Base-by-base conservation (phyloP, 768 basidiomycete species). In the Neoboletus subvelutipes region DNA sequence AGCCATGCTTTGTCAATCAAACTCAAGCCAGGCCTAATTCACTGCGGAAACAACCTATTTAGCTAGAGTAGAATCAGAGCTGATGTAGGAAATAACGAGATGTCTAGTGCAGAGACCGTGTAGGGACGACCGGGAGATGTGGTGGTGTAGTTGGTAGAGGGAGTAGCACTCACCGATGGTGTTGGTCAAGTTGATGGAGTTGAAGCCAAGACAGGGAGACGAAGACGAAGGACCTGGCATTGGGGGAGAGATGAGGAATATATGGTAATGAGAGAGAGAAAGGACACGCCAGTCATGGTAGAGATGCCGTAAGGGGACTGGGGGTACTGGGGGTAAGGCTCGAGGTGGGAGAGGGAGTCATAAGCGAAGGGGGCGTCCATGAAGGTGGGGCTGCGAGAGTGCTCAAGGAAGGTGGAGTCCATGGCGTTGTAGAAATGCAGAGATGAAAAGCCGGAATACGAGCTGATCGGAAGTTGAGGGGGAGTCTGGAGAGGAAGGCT, bases 321-420 rank as follows among this genome's bases (percentile, higher is more conserved):
- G 37, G 86, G 86, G 72, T 87, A 87, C 73, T 86, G 84, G 63
- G 90, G 81, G 70, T 88, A 90, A 58, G 70, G 73, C 61, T 80
- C 77, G 52, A 79, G 75, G 59, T 76, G 73, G 29, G 74, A 70
- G 52, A 78, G 71, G 28, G 76, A 63, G 69, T 81, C 80, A 65
- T 79, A 82, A 56, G 74, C 63, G 68, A 77, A 78, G 55, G 79
- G 63, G 51, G 74, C 64, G 61, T 81, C 80, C 70, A 80, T 78
- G 71, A 81, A 80, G 71, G 75, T 75, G 67, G 78, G 73, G 72
- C 77, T 72, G 72, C 79, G 78, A 54, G 76, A 73, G 74, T 78
- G 77, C 72, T 80, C 79, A 73, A 80, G 77, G 59, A 77, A 74
- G 47, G 77, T 79, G 46, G 76, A 76, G 63, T 82, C 81, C 78